phyloP scores from a whole-genome alignment of 306 rosid species.

The Abrus precatorius region DNA sequence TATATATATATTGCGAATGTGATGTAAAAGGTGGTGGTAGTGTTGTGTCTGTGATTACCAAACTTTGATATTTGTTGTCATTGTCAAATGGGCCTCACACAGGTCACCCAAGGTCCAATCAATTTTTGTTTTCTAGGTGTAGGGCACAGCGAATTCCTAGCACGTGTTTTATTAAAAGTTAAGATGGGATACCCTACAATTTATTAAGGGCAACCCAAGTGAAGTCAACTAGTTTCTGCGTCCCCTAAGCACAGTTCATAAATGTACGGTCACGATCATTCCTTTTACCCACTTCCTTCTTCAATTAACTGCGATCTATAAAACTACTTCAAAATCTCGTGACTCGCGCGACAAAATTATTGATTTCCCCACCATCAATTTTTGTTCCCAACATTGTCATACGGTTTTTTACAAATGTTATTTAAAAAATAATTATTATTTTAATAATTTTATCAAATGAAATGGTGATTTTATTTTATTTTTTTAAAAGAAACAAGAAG shows the following conservation, averaged over 20 bases:
- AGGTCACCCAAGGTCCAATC: constrained; percentile 10
- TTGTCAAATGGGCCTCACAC: constrained; percentile 31
- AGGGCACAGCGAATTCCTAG: neutral
- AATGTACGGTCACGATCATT: constrained; percentile 48
- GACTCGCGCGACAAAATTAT: neutral
- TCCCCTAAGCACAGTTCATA: constrained; percentile 10
- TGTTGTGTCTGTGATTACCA: neutral
- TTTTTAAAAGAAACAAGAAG: neutral
- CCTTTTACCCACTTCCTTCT: constrained; percentile 22
- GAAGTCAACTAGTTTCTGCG: constrained; percentile 27
- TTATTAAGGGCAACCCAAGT: constrained; percentile 8
- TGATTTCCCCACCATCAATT: neutral
- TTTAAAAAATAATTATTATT: too few relatives aligned
- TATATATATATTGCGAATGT: neutral
- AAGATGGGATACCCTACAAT: neutral
- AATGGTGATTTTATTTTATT: neutral
- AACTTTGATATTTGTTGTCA: constrained; percentile 17
- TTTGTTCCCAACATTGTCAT: neutral
- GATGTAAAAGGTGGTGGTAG: neutral
- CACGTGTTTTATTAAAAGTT: constrained; percentile 34
- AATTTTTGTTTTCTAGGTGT: neutral
- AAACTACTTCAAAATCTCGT: neutral
- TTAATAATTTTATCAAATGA: neutral
- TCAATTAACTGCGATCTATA: neutral
- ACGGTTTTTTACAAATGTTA: neutral